Evolutionary conservation across 1,139 yeast genomes (phyloP).

Genomic region (Eremothecium gossypii): DNA sequence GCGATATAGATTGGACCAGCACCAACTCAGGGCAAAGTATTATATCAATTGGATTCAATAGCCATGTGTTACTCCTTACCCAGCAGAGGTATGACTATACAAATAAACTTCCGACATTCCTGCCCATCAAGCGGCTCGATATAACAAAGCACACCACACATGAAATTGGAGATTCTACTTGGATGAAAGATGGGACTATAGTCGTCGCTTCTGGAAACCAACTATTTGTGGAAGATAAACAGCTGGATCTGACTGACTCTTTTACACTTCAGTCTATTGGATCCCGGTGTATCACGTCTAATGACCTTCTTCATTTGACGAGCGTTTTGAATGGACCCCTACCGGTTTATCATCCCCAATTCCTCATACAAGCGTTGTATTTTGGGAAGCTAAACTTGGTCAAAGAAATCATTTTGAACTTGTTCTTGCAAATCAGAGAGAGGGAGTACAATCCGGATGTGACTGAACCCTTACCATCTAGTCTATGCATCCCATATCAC

Average conservation of each 20-base stretch:
- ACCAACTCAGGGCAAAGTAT: conserved; percentile 63
- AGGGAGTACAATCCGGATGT: conserved; percentile 36
- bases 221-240: conserved; percentile 69
- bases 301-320: conserved; percentile 55
- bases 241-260: conserved; percentile 47
- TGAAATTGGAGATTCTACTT: conserved; percentile 76
- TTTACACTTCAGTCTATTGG: conserved; percentile 40
- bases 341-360: conserved; percentile 88
- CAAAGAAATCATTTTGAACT: conserved; percentile 44
- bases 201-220: conserved; percentile 89
- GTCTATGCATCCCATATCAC: conserved; percentile 30
- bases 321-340: conserved; percentile 78
- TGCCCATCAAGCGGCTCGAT: conserved; percentile 65
- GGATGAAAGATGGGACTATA: conserved; percentile 72
- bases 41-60: conserved; percentile 66
- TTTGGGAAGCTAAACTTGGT: conserved; percentile 52
- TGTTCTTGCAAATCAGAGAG: conserved; percentile 46
- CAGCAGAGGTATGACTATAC: conserved; percentile 87
- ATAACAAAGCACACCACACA: conserved; percentile 66
- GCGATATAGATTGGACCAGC: conserved; percentile 60
- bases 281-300: conserved; percentile 38
- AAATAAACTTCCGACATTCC: conserved; percentile 66
- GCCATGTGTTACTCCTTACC: conserved; percentile 58
- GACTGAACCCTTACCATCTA: conserved; percentile 32
- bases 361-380: conserved; percentile 67